These are phyloP conservation scores for Aphanomyces invadans DNA, from an alignment of 352 stramenopile genomes.

Conservation along the genomic window DNA sequence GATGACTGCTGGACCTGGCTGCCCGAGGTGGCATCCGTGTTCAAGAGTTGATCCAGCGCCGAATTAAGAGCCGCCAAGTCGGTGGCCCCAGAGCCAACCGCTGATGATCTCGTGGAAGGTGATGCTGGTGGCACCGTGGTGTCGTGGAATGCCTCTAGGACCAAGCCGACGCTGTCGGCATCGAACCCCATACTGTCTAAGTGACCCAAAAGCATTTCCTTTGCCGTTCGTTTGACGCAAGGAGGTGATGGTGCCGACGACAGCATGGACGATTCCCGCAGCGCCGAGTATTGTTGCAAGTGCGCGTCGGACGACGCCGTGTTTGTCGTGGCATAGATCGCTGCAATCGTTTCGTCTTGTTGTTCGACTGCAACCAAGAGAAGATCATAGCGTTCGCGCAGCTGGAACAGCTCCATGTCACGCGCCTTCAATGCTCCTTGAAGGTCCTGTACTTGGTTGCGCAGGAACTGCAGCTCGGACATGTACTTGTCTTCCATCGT, in stretches of 20 bases:
- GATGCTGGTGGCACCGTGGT: slow-evolving; percentile 10
- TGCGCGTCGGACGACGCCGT: slow-evolving; percentile 11
- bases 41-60: slow-evolving; percentile 44
- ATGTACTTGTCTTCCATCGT: background rate
- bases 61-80: slow-evolving; percentile 31
- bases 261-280: slow-evolving; percentile 17
- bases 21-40: slow-evolving; percentile 15
- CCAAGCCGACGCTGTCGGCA: slow-evolving; percentile 29
- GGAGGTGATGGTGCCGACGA: background rate
- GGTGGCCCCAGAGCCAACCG: background rate
- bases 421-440: slow-evolving; percentile 55
- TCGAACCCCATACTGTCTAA: slow-evolving; percentile 51
- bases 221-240: slow-evolving; percentile 24
- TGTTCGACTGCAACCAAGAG: slow-evolving; percentile 55
- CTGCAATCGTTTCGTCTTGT: slow-evolving; percentile 69
- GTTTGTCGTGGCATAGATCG: slow-evolving; percentile 52
- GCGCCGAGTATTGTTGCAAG: slow-evolving; percentile 6
- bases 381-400: slow-evolving; percentile 58
- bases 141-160: slow-evolving; percentile 34
- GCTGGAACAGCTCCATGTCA: slow-evolving; percentile 59
- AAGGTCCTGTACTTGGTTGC: slow-evolving; percentile 50
- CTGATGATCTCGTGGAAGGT: background rate
- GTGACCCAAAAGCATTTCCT: slow-evolving; percentile 38
- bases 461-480: slow-evolving; percentile 34
- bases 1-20: background rate